A percentile compares a stretch with the other conserved stretches of the same genome.
Conservation (phyloP, 768 basidiomycete genomes). For the Xanthoconium purpureum region DNA sequence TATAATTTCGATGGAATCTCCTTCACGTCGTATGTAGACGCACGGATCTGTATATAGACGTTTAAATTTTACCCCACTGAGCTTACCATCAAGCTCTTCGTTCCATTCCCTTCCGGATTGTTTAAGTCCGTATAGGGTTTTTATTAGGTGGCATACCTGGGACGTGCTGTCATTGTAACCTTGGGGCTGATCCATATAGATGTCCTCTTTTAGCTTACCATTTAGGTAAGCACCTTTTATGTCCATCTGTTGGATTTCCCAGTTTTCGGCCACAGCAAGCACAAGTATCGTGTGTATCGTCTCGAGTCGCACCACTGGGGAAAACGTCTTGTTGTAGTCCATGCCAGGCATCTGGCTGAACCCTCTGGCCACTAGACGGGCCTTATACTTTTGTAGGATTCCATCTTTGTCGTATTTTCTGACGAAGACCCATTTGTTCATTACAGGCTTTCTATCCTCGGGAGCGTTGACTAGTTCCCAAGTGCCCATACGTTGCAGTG, state of each 20-base stretch:
- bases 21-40: neutral
- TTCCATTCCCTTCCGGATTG: slow-evolving; percentile 1
- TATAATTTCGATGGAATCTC: neutral
- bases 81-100: neutral
- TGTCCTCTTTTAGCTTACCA: slow-evolving; percentile 29
- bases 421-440: slow-evolving; percentile 30
- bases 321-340: slow-evolving; percentile 36
- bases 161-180: neutral
- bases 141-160: neutral
- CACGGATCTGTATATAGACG: neutral
- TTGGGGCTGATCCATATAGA: slow-evolving; percentile 3
- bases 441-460: slow-evolving; percentile 19
- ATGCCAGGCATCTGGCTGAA: slow-evolving; percentile 36
- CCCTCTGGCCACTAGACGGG: slow-evolving; percentile 39
- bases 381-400: neutral
- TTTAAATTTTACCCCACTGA: neutral
- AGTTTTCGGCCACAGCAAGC: slow-evolving; percentile 14
- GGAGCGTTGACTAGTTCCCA: slow-evolving; percentile 30
- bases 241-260: slow-evolving; percentile 31
- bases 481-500: neutral
- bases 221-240: slow-evolving; percentile 32
- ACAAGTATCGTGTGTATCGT: slow-evolving; percentile 17
- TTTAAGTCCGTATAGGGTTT: neutral
- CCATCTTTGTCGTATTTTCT: neutral
- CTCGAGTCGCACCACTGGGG: slow-evolving; percentile 27